phyloP scores from a whole-genome alignment of 2,329 filamentous ascomycete species.

The Penicillium sp. region DNA sequence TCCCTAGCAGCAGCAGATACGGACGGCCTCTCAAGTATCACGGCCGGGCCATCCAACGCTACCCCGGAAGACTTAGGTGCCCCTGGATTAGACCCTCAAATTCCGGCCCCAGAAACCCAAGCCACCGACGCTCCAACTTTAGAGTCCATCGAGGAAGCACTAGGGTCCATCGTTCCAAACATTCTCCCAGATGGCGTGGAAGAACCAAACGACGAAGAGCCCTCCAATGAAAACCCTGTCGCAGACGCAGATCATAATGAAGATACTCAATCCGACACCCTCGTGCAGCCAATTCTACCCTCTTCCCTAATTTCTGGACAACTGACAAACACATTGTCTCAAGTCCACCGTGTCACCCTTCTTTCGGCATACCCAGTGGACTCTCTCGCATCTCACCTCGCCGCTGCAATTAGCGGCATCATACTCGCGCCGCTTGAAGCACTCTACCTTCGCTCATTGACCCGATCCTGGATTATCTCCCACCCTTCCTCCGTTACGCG shows the following conservation, averaged over 20 bases:
- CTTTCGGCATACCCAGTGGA: constrained; percentile 45
- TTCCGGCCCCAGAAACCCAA: constrained; percentile 7
- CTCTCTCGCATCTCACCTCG: constrained; percentile 44
- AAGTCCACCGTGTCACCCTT: constrained; percentile 43
- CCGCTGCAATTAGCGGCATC: constrained; percentile 38
- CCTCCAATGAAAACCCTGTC: constrained; percentile 13
- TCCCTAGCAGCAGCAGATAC: constrained; percentile 17
- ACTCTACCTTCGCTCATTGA: constrained; percentile 42
- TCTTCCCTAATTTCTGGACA: constrained; percentile 20
- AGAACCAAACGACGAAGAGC: constrained; percentile 29
- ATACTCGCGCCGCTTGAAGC: constrained; percentile 44
- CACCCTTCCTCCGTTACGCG: constrained; percentile 24
- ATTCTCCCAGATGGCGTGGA: constrained; percentile 35
- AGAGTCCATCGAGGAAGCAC: constrained; percentile 12
- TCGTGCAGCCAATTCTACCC: constrained; percentile 19
- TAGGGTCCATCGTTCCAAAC: constrained; percentile 19
- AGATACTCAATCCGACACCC: constrained; percentile 17
- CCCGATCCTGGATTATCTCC: constrained; percentile 37
- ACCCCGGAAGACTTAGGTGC: constrained; percentile 13
- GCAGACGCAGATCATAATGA: constrained; percentile 9
- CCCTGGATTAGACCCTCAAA: constrained; percentile 8
- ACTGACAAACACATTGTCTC: constrained; percentile 11
- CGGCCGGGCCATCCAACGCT: constrained; percentile 18
- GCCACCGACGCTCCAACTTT: constrained; percentile 4
- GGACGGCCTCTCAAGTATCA: constrained; percentile 27